phyloP scores from a whole-genome alignment of 2,329 filamentous ascomycete species.

The Diaporthe nobilis region DNA sequence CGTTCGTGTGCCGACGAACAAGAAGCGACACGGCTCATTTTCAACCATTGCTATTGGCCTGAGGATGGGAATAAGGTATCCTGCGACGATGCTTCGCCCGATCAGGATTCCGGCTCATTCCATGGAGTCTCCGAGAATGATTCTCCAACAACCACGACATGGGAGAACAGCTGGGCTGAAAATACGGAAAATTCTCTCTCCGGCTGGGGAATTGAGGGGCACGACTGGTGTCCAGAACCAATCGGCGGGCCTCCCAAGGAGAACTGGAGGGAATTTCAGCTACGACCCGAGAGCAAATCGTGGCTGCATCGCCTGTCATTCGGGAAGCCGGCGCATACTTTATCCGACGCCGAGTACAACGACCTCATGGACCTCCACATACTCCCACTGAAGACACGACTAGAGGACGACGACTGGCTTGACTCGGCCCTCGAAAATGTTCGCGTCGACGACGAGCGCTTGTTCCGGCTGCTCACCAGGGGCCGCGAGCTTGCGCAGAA shows the following conservation, averaged over 20 bases:
- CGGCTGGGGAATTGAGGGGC: too few relatives aligned
- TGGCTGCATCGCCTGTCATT: background rate
- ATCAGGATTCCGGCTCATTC: too few relatives aligned
- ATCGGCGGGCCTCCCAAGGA: background rate
- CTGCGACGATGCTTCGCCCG: too few relatives aligned
- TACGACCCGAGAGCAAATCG: background rate
- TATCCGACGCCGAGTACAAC: background rate
- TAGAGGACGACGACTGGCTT: background rate
- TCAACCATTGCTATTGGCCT: too few relatives aligned
- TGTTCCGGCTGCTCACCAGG: background rate
- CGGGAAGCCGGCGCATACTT: fast-evolving
- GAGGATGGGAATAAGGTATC: too few relatives aligned
- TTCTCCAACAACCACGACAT: too few relatives aligned
- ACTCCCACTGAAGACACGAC: background rate
- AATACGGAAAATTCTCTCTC: too few relatives aligned
- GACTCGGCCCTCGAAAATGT: background rate
- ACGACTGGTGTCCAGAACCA: too few relatives aligned
- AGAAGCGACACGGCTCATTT: too few relatives aligned
- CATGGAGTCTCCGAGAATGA: too few relatives aligned
- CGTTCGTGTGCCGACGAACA: too few relatives aligned
- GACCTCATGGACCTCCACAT: background rate
- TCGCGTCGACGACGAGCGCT: background rate
- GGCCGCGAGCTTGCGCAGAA: background rate
- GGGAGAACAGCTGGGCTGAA: too few relatives aligned
- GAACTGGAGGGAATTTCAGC: background rate